Evolutionary conservation across 1,284 basidiomycete genomes (phyloP), one percentile per base, ranked within the genome.

Genomic region (Cutaneotrichosporon cavernicola): DNA sequence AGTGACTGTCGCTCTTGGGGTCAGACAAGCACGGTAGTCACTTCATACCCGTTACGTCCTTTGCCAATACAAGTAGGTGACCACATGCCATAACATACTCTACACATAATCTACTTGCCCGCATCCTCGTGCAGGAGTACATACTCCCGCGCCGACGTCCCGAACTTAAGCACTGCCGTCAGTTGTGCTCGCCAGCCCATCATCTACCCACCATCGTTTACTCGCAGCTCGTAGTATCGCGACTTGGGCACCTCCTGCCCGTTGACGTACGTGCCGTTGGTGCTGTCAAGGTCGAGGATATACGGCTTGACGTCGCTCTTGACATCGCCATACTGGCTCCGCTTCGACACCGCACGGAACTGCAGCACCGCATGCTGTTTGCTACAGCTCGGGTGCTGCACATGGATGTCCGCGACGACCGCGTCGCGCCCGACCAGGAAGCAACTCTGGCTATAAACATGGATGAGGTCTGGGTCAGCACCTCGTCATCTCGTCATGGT

Each of bases 361-460:
- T 99, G 97, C 46, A 99, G 89, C 5, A 89, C 97, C 26, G 96
- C 95, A 75, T 99, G 97, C 77, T 99, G 97, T 77, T 99, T 99
- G 0, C 96, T 99, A 71, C 91, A 94, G 5, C 95, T 98, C 0
- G 95, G 94, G 77, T 99, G 96, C 65, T 96, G 93, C 47, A 97
- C 82, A 2, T 90, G 85, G 66, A 99, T 91, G 75, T 99, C 97
- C 49, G 88, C 89, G 38, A 85, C 91, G 22, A 90, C 83, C 31
- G 87, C 86, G 76, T 99, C 97, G 68, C 96, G 84, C 1, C 96
- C 97, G 65, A 97, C 85, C 8, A 99, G 85, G 78, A 98, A 99
- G 66, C 91, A 92, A 66, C 93, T 97, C 80, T 99, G 97, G 31
- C 89, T 84, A 70, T 94, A 87, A 49, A 97, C 90, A 74, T 96